Evolutionary conservation across 2,329 filamentous ascomycete species (phyloP).

Genomic region (Sclerotinia glacialis): DNA sequence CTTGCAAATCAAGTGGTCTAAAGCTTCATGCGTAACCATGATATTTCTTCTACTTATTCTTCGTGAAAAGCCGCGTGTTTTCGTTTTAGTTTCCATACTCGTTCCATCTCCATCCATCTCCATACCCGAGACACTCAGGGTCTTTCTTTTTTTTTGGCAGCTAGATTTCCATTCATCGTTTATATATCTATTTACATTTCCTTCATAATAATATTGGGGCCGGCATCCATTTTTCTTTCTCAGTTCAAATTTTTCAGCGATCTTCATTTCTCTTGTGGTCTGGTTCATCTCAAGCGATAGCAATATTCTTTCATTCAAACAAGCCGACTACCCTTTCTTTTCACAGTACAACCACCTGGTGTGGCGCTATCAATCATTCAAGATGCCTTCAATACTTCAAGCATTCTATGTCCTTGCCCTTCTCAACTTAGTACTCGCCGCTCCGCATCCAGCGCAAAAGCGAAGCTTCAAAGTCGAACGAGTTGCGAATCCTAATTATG

Average conservation of each 20-base stretch:
- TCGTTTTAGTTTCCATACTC: conserved; percentile 24
- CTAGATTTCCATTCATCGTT: conserved; percentile 28
- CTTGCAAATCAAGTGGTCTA: conserved; percentile 30
- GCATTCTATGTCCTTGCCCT: conserved; percentile 48
- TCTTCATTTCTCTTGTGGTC: conserved; percentile 26
- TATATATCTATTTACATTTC: conserved; percentile 29
- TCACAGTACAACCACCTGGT: conserved; percentile 21
- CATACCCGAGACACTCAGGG: background rate
- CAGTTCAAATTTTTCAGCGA: background rate
- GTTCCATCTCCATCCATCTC: conserved; percentile 9
- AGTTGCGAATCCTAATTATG: conserved; percentile 46
- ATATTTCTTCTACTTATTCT: conserved; percentile 16
- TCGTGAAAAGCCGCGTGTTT: conserved; percentile 31
- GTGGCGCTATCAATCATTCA: conserved; percentile 25
- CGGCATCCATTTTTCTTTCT: conserved; percentile 29
- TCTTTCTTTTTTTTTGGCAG: conserved; percentile 29
- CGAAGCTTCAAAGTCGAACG: conserved; percentile 39
- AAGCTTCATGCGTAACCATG: conserved; percentile 34
- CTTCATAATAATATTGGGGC: conserved; percentile 29
- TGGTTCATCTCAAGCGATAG: conserved; percentile 22
- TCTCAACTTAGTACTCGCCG: conserved; percentile 47
- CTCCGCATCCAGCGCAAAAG: conserved; percentile 45
- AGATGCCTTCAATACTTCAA: conserved; percentile 37
- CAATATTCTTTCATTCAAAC: conserved; percentile 29
- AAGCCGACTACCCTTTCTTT: conserved; percentile 19